These are phyloP conservation scores for Arabidopsis hybrid DNA, from an alignment of 441 rosid species.

Conservation along the genomic window DNA sequence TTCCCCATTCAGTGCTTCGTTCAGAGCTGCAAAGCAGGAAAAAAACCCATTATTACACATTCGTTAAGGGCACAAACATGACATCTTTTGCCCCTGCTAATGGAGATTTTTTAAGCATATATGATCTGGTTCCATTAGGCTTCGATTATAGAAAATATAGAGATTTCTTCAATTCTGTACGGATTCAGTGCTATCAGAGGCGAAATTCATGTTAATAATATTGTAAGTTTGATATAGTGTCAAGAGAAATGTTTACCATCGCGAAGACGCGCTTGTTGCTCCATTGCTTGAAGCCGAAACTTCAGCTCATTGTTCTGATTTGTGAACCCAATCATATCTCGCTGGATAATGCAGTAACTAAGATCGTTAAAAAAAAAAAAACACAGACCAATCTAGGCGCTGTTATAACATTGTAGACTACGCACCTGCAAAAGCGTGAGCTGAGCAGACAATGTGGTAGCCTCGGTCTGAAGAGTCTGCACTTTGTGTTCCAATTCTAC, in stretches of 20 bases:
- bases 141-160: background rate
- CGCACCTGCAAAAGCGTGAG: conserved; percentile 88
- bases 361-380: conserved; percentile 11
- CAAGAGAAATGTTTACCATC: conserved; percentile 62
- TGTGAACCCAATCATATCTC: conserved; percentile 91
- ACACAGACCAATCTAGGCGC: background rate
- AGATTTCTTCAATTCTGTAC: background rate
- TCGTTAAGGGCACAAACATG: background rate
- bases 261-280: conserved; percentile 93
- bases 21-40: conserved; percentile 63
- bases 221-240: background rate
- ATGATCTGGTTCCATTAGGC: background rate
- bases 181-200: background rate
- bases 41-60: background rate
- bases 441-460: conserved; percentile 96
- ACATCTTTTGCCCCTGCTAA: background rate
- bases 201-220: background rate
- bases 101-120: background rate
- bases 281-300: conserved; percentile 97
- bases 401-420: background rate
- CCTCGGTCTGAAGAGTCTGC: conserved; percentile 97
- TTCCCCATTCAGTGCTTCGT: conserved; percentile 87
- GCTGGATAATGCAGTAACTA: conserved; percentile 49
- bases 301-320: conserved; percentile 92
- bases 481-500: conserved; percentile 96